These are phyloP conservation scores for Lactarius pseudohatsudake DNA, from an alignment of 768 basidiomycete genomes.

Conservation along the genomic window DNA sequence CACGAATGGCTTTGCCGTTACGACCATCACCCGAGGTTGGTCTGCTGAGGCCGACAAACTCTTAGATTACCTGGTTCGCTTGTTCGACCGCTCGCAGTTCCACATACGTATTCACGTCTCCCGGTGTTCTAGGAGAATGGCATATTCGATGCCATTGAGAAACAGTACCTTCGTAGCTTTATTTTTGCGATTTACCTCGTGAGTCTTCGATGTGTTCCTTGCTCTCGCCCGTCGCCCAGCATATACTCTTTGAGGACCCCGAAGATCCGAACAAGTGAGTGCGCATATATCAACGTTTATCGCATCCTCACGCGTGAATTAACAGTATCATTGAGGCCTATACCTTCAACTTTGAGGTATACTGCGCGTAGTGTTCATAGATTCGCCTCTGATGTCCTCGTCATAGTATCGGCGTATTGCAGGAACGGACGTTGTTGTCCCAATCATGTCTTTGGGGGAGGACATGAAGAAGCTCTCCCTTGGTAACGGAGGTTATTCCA, in stretches of 20 bases:
- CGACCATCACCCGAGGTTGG: constrained; percentile 69
- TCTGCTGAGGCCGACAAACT: constrained; percentile 83
- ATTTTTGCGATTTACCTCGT: constrained; percentile 86
- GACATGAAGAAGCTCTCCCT: constrained; percentile 53
- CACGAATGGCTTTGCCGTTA: constrained; percentile 69
- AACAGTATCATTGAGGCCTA: constrained; percentile 82
- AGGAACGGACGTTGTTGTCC: constrained; percentile 58
- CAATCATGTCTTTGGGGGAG: constrained; percentile 73
- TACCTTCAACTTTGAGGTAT: constrained; percentile 76
- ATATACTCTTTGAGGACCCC: constrained; percentile 54
- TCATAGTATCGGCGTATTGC: constrained; percentile 66
- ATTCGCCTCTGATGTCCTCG: not conserved
- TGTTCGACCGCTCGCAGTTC: constrained; percentile 26
- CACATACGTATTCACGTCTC: not conserved
- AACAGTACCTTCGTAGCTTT: constrained; percentile 80
- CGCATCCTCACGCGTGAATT: constrained; percentile 13
- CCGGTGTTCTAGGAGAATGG: constrained; percentile 65
- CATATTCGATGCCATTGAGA: constrained; percentile 83
- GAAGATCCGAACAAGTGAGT: constrained; percentile 81
- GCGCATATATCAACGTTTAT: constrained; percentile 34
- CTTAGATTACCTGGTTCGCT: constrained; percentile 71
- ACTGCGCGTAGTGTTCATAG: not conserved
- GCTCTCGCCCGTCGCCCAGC: constrained; percentile 2
- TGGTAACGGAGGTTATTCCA: constrained; percentile 34
- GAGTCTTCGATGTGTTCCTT: constrained; percentile 31